Evolutionary conservation across 2,329 filamentous ascomycete species (phyloP), one percentile per base, ranked within the genome.

Genomic region (Neofusicoccum ribis): DNA sequence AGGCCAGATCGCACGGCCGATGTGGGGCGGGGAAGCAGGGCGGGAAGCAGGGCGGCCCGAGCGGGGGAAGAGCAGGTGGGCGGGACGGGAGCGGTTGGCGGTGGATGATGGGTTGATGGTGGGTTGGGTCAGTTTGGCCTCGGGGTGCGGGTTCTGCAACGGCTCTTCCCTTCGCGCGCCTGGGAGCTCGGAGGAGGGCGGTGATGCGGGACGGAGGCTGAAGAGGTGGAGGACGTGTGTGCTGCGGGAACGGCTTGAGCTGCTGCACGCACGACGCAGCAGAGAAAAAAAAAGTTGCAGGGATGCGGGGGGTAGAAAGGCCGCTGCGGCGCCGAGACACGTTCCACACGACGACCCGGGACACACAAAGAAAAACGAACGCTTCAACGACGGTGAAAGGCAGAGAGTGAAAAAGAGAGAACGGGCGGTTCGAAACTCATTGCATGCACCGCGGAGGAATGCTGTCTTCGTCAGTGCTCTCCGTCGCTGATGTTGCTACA

Each of bases 341-440:
- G 56, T 60, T 60, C 56, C 56, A 37, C 56, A 23, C n/a, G 11
- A 47, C n/a, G 43, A 60, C 41, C 54, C 43, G 56, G 31, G 56
- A 37, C 15, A 20, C 41, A 36, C 14, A 44, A 20, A 46, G 17
- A 34, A 31, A 60, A 60, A 34, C 39, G 15, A 58, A 46, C 39
- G 23, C 39, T 17, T 39, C 34, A n/a, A 6, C 41, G 23, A n/a
- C 37, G 51, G 36, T 37, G 15, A n/a, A 56, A 15, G 15, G 12
- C 7, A 31, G 14, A 41, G 5, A 7, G 23, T 37, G 23, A 8
- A 31, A 58, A 15, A 20, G n/a, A 17, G 23, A 36, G 27, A 14
- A 8, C 41, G 4, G 27, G 15, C 5, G 12, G 54, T 59, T 59
- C 54, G 54, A 59, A 46, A n/a, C 39, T 20, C 23, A 36, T 3